Evolutionary conservation across 78 protist genomes (phyloP).

Genomic region (Guillardia theta): DNA sequence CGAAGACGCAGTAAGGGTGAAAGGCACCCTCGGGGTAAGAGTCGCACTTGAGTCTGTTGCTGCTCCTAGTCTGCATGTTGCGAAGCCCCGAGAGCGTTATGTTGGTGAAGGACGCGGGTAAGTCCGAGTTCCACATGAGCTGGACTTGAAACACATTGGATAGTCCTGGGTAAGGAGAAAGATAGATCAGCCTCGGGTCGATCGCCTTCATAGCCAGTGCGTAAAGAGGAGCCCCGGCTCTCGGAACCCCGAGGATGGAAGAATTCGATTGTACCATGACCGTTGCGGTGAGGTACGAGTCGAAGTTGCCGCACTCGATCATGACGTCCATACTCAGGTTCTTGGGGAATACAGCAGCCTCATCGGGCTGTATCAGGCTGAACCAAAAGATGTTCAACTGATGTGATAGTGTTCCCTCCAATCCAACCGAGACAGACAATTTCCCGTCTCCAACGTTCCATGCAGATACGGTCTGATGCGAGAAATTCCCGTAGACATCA

Average conservation of each 20-base stretch:
- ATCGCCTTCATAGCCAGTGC: no score
- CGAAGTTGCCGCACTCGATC: background rate
- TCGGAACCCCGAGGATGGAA: background rate
- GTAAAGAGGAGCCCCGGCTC: background rate
- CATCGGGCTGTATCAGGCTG: background rate
- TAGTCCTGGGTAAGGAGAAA: background rate
- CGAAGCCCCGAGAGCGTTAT: no score
- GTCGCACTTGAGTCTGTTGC: no score
- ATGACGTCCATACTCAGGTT: background rate
- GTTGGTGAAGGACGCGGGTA: no score
- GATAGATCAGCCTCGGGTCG: background rate
- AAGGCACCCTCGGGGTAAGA: no score
- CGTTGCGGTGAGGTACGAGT: background rate
- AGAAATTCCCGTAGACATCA: background rate
- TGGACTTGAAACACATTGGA: background rate
- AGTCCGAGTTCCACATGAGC: background rate
- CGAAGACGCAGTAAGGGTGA: no score
- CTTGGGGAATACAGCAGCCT: background rate
- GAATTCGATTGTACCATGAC: background rate
- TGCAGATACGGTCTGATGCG: background rate
- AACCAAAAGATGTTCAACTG: background rate
- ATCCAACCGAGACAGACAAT: background rate
- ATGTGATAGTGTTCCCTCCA: background rate
- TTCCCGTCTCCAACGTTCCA: background rate
- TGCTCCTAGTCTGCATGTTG: no score